Base-by-base conservation (phyloP, 1,284 basidiomycete species). In the Sanghuangporus sanghuang region DNA sequence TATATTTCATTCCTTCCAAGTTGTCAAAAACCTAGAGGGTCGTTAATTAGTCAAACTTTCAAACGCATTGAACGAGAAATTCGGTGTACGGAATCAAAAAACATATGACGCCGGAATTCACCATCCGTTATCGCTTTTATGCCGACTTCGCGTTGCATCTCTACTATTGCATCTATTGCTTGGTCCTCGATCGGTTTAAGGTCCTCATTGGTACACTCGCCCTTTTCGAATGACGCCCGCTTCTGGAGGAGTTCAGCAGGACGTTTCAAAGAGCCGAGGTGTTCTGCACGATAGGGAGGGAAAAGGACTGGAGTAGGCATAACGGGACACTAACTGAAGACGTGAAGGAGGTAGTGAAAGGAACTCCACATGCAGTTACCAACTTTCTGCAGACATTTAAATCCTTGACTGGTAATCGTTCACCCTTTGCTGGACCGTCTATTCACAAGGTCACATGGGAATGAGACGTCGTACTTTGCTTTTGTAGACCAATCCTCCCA, bases 1-100 rank as follows among this genome's bases (percentile, higher is more conserved):
- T 71, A 66, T 77, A 77, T 52, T 78, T 80, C 79, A 88, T 87
- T 50, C 89, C 87, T 53, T 86, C 81, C 65, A 86, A 73, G 66
- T 77, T 85, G 67, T 86, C 81, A 70, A 84, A 87, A 21, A 85
- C 82, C 14, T 82, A 82, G 61, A 85, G 82, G 62, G 78, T 86
- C 71, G 85, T 86, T 73, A 80, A 18, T 18, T 16, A 2, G 6
- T 14, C 16, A n/a, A 18, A n/a, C 2, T 7, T 11, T 46, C 3
- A 18, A 46, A 7, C 16, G 5, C 44, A n/a, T 14, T n/a, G 16
- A n/a, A 46, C 9, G 14, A n/a, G 16, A 46, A n/a, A 18, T 16
- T 46, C 44, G 21, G 21, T 12, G 8, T 18, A 46, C 44, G 16
- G 44, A 46, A 46, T 46, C 44, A 12, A 46, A 46, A 46, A 46